phyloP scores from a whole-genome alignment of 2,329 filamentous ascomycete species.

The Coleophoma crateriformis region DNA sequence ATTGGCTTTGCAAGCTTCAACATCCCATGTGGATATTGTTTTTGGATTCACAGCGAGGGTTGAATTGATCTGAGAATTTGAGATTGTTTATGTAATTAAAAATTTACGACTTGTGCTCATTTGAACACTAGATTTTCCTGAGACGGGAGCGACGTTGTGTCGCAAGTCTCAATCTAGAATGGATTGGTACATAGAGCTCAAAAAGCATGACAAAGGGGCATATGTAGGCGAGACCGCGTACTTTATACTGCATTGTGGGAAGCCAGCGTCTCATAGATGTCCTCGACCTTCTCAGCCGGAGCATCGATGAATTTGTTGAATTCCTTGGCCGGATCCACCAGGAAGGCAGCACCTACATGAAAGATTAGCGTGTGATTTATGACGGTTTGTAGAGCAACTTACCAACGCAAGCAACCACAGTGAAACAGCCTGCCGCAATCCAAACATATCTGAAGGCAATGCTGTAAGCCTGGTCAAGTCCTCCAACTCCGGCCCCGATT shows the following conservation, averaged over 20 bases:
- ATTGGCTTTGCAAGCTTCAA: too few species aligned
- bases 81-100: too few species aligned
- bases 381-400: neutral
- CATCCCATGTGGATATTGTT: too few species aligned
- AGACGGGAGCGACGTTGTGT: too few species aligned
- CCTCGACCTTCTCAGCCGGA: constrained; percentile 28
- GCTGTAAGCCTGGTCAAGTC: constrained; percentile 24
- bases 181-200: too few species aligned
- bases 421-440: constrained; percentile 27
- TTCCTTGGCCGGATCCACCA: constrained; percentile 28
- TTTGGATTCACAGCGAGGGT: too few species aligned
- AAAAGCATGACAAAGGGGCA: too few species aligned
- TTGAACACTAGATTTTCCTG: too few species aligned
- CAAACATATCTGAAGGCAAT: constrained; percentile 28
- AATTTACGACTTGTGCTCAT: too few species aligned
- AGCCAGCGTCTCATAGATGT: constrained; percentile 18
- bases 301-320: constrained; percentile 33
- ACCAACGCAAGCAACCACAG: constrained; percentile 19
- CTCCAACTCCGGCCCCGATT: constrained; percentile 21
- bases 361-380: neutral
- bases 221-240: neutral
- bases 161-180: too few species aligned
- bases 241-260: neutral
- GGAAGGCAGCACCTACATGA: constrained; percentile 14
- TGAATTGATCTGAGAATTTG: too few species aligned